Conservation (phyloP, 768 basidiomycete genomes). For the Pulveroboletus sp. region DNA sequence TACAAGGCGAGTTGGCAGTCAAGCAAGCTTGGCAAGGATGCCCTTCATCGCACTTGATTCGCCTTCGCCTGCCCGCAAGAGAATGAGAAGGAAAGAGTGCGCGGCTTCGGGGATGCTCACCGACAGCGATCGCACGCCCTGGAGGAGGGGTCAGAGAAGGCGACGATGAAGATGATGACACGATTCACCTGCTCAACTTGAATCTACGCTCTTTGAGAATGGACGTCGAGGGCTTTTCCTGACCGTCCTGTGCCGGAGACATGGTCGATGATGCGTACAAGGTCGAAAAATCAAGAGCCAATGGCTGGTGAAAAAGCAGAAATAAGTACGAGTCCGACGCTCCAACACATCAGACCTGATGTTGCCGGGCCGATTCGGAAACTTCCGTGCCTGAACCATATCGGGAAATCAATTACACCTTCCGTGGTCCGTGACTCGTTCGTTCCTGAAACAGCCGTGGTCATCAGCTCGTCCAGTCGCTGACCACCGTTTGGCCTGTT, state of each 20-base stretch:
- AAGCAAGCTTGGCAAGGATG: conserved; percentile 86
- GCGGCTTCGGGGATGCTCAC: conserved; percentile 40
- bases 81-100: neutral
- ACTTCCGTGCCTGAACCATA: conserved; percentile 20
- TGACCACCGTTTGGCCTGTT: conserved; percentile 9
- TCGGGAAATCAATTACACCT: conserved; percentile 21
- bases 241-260: conserved; percentile 31
- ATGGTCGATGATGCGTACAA: conserved; percentile 13
- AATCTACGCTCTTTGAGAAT: conserved; percentile 78
- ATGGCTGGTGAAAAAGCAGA: conserved; percentile 1
- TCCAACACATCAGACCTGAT: conserved; percentile 1
- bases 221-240: conserved; percentile 43
- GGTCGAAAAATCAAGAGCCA: conserved; percentile 7
- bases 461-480: conserved; percentile 3
- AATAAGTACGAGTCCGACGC: conserved; percentile 25
- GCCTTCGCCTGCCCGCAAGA: conserved; percentile 50
- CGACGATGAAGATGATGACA: neutral
- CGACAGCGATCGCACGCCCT: conserved; percentile 91
- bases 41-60: conserved; percentile 87
- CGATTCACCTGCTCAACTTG: conserved; percentile 74
- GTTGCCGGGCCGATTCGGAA: conserved; percentile 28
- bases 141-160: conserved; percentile 9
- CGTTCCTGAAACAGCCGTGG: conserved; percentile 29
- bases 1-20: conserved; percentile 77
- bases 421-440: conserved; percentile 10